Percentiles rank a stretch among this genome's conserved stretches.
Evolutionary conservation across 2,329 filamentous ascomycete species (phyloP).

Genomic region (Fusarium sp.): DNA sequence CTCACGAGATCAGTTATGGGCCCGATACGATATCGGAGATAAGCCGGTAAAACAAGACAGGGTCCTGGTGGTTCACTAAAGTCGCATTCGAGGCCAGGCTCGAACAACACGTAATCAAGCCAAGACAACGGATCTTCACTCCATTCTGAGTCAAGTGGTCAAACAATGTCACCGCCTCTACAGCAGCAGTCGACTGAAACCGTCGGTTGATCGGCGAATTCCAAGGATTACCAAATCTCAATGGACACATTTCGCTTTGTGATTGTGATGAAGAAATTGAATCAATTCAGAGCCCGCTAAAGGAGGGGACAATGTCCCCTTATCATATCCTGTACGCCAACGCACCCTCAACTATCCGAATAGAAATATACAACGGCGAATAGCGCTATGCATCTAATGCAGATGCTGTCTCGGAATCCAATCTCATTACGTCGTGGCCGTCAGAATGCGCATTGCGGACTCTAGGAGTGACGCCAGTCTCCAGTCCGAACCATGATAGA

Average conservation of each 20-base stretch:
- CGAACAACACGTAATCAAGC: constrained; percentile 34
- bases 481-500: constrained; percentile 8
- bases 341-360: constrained; percentile 35
- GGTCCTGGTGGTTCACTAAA: constrained; percentile 1
- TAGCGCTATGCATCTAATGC: constrained; percentile 33
- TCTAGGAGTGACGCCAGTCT: constrained; percentile 33
- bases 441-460: constrained; percentile 21
- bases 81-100: constrained; percentile 15
- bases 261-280: constrained; percentile 24
- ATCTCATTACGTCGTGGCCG: constrained; percentile 43
- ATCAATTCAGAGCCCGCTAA: constrained; percentile 38
- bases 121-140: constrained; percentile 35
- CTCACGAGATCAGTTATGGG: constrained; percentile 39
- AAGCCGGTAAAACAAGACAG: constrained; percentile 30
- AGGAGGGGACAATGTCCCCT: constrained; percentile 26
- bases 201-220: constrained; percentile 1
- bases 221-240: background rate
- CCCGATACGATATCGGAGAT: constrained; percentile 45
- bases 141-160: constrained; percentile 32
- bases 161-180: constrained; percentile 33
- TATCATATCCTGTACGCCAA: constrained; percentile 41
- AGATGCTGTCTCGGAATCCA: constrained; percentile 30
- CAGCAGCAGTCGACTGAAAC: constrained; percentile 7
- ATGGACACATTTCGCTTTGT: background rate
- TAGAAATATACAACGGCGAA: constrained; percentile 39